A percentile compares a stretch with the other conserved stretches of the same genome.
phyloP scores from a whole-genome alignment of 2,329 filamentous ascomycete genomes.

The Colletotrichum trifolii region DNA sequence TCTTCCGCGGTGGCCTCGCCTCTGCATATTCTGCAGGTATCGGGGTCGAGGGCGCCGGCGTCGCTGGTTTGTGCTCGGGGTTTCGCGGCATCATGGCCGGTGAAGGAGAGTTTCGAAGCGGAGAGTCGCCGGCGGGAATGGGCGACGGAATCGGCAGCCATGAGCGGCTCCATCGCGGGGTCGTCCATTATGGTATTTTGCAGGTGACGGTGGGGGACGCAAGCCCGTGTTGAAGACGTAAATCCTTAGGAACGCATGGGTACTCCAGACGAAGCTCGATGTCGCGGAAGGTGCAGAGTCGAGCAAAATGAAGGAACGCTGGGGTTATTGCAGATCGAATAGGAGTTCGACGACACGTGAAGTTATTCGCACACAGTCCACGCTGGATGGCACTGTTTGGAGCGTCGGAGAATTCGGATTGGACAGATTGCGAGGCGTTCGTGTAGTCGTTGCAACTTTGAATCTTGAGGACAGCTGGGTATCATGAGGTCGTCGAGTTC shows the following conservation, averaged over 20 bases:
- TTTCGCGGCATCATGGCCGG: slow-evolving; percentile 14
- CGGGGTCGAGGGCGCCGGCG: slow-evolving; percentile 60
- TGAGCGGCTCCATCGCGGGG: slow-evolving; percentile 40
- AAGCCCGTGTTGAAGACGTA: slow-evolving; percentile 19
- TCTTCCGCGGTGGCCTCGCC: slow-evolving; percentile 86
- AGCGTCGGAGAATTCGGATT: neutral
- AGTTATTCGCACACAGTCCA: neutral
- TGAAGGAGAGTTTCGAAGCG: slow-evolving; percentile 17
- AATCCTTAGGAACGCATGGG: slow-evolving; percentile 34
- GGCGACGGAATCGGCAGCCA: slow-evolving; percentile 41
- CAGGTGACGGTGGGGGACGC: slow-evolving; percentile 15
- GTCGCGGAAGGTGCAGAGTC: neutral
- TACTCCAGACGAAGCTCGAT: slow-evolving; percentile 3
- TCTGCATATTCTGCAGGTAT: slow-evolving; percentile 97
- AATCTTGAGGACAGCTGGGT: slow-evolving; percentile 4
- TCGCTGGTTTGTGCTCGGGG: slow-evolving; percentile 28
- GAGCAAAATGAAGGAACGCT: neutral
- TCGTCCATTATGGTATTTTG: slow-evolving; percentile 40
- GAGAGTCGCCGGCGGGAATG: slow-evolving; percentile 43
- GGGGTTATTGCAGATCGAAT: neutral
- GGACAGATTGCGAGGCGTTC: slow-evolving; percentile 5
- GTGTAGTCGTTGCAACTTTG: neutral
- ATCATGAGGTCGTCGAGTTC: slow-evolving; percentile 30
- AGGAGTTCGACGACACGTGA: slow-evolving; percentile 14
- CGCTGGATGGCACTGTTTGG: too few relatives aligned